Evolutionary conservation across 306 rosid species (phyloP), one percentile per base, ranked within the genome.

Genomic region (Glycine tomentella): DNA sequence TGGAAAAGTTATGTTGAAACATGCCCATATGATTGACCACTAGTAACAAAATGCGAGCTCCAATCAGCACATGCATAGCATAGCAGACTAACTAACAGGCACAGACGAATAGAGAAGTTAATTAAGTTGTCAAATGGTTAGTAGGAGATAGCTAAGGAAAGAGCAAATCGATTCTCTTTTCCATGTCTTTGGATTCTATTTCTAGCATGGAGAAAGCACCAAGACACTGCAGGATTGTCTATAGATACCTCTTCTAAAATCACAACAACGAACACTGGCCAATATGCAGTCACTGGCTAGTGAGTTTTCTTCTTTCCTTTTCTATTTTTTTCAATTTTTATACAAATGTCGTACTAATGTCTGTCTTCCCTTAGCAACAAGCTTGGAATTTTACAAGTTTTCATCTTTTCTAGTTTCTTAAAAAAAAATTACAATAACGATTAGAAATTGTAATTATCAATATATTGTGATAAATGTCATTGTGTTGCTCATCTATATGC

Each of bases 161-260:
- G 63, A n/a, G 20, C 79, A 62, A 51, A 71, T 12, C 36, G 56
- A 31, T 51, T 70, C 33, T 53, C 16, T 78, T 64, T 64, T 25
- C 42, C 49, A 34, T 40, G 34, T 49, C n/a, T 3, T 77, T 62
- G 77, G 81, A 61, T 5, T 74, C 83, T 83, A 56, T 0, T 25
- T 25, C 13, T 64, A 3, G 34, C 33, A 1, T 34, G 69, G 69
- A 63, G 0, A 62, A 62, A 62, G 13, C 66, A 59, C 66, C 40
- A 0, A 8, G 6, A 8, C 64, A 20, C 36, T 58, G 38, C 65
- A 58, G 14, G 9, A 53, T 8, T 55, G 59, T 34, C 44, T 40
- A 5, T 15, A 15, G 1, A 3, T 17, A 2, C 14, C 38, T 58
- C 20, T 58, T 58, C n/a, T 11, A 25, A 59, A 12, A 55, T 15